Percentiles rank a stretch among this genome's conserved stretches.
phyloP scores from a whole-genome alignment of 352 stramenopile genomes.

The Globisporangium yorkense region DNA sequence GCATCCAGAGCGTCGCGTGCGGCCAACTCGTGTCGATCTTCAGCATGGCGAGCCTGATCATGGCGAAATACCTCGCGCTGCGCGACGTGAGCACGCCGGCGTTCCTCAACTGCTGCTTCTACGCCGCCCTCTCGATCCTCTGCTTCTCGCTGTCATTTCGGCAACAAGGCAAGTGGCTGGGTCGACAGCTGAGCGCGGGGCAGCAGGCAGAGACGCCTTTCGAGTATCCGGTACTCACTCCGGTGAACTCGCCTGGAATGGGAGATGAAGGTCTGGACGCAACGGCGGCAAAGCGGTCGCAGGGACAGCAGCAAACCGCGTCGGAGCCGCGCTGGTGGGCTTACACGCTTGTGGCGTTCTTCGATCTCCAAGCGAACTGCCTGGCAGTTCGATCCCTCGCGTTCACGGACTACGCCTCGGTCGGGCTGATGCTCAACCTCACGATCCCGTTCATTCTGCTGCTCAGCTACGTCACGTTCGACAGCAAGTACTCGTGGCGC shows the following conservation, averaged over 20 bases:
- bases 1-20: conserved; percentile 19
- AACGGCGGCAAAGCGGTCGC: background rate
- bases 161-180: conserved; percentile 3
- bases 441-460: conserved; percentile 39
- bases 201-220: conserved; percentile 1
- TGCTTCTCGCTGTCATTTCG: conserved; percentile 8
- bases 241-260: background rate
- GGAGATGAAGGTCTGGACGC: background rate
- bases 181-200: background rate
- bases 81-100: conserved; percentile 21
- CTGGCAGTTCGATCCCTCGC: conserved; percentile 23
- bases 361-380: conserved; percentile 40
- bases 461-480: conserved; percentile 21
- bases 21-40: conserved; percentile 44
- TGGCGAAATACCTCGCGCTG: conserved; percentile 30
- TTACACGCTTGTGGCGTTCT: conserved; percentile 31
- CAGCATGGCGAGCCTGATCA: conserved; percentile 28
- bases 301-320: background rate
- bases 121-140: conserved; percentile 20
- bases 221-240: conserved; percentile 5
- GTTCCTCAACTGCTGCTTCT: conserved; percentile 38
- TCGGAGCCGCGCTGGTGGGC: conserved; percentile 25
- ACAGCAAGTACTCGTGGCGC: conserved; percentile 19
- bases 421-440: conserved; percentile 35
- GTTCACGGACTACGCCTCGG: conserved; percentile 27